Evolutionary conservation across 2,329 filamentous ascomycete species (phyloP), one percentile per base, ranked within the genome.

Genomic region (Aspergillus sp.): DNA sequence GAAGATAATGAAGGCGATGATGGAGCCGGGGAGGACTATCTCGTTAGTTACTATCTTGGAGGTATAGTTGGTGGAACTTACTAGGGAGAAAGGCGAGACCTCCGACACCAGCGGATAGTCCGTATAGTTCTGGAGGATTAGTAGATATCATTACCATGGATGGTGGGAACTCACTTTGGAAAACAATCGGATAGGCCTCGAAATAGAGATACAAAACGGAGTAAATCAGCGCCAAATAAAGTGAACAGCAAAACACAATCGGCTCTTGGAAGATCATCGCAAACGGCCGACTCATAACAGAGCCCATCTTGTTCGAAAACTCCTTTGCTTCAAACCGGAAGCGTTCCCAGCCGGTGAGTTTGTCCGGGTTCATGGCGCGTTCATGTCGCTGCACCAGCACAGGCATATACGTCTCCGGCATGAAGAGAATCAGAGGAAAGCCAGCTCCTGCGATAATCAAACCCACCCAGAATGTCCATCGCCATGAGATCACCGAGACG

Each of bases 201-300:
- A 90, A 87, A 58, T 81, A 87, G 65, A 90, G 84, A 72, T 80
- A 82, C 51, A 81, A 77, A 40, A 82, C 74, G 1, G 71, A 75
- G 57, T 88, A 90, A 33, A 80, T 74, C 34, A 89, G 72, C 33
- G 85, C 81, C 26, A 88, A 70, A 63, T 88, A 90, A 60, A 78
- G 56, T 65, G 81, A 88, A 4, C 77, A 78, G 43, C 79, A 82
- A 37, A 81, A 73, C 7, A 90, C 83, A 42, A 90, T 83, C 41
- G 82, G 79, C 61, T 90, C 86, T 34, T 76, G 81, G 40, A 75
- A 38, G 31, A 83, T 70, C 86, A 90, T 90, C 33, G 82, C 74
- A n/a, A 88, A 65, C 0, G 86, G 86, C 1, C 86, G 70, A 1
- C 81, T 82, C 33, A 89, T 67, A 1, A 88, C 81, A 10, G 84